These are phyloP conservation scores for Fonsecaea erecta DNA, from an alignment of 2,329 filamentous ascomycete genomes.

Conservation along the genomic window DNA sequence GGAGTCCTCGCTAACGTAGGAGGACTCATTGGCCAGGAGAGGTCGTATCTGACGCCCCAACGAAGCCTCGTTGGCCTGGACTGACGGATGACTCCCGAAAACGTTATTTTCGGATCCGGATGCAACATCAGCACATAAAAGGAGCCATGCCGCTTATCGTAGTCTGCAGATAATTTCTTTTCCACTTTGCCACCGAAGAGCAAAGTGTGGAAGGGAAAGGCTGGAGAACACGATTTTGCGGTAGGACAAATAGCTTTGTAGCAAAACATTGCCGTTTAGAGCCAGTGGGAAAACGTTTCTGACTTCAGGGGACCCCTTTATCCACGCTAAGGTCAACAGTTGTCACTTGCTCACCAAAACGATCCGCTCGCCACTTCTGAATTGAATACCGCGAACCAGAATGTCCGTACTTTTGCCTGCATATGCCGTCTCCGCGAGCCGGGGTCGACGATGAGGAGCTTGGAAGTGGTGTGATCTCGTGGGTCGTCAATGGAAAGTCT, in stretches of 20 bases:
- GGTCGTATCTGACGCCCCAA: neutral
- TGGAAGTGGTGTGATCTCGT: neutral
- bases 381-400: neutral
- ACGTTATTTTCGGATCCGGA: conserved; percentile 13
- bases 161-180: neutral
- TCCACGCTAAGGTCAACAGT: neutral
- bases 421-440: neutral
- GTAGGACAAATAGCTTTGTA: neutral
- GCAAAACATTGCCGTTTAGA: neutral
- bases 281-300: neutral
- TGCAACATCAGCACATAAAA: conserved; percentile 5
- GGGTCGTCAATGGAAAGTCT: neutral
- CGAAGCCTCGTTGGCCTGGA: neutral
- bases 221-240: neutral
- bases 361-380: neutral
- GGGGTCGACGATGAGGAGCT: neutral
- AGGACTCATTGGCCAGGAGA: neutral
- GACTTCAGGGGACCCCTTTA: neutral
- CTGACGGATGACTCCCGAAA: neutral
- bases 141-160: neutral
- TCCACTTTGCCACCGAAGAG: neutral
- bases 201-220: neutral
- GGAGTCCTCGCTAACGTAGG: neutral
- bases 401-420: neutral
- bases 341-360: neutral